A percentile compares a stretch with the other conserved stretches of the same genome.
Evolutionary conservation across 2,329 filamentous ascomycete species (phyloP).

Genomic region (Fusarium metavorans): DNA sequence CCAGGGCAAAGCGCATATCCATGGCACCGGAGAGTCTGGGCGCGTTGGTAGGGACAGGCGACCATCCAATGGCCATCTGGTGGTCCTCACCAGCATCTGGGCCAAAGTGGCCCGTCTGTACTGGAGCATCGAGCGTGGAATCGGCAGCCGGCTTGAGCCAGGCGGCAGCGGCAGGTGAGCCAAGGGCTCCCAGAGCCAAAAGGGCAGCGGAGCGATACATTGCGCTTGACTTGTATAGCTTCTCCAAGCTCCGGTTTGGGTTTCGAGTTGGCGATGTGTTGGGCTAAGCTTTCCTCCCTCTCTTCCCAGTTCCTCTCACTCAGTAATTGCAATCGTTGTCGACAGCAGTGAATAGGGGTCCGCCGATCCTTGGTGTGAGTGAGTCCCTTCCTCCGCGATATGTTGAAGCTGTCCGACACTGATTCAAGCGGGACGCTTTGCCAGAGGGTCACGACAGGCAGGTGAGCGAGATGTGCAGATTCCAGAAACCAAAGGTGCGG

Average conservation of each 20-base stretch:
- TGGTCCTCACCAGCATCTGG: conserved; percentile 29
- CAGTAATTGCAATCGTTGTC: background rate
- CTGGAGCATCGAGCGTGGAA: conserved; percentile 46
- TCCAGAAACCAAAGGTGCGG: background rate
- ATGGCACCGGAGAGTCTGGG: conserved; percentile 47
- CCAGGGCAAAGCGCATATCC: conserved; percentile 45
- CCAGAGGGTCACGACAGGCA: conserved; percentile 1
- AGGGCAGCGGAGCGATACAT: conserved; percentile 39
- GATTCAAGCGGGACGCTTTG: conserved; percentile 5
- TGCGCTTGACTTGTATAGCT: background rate
- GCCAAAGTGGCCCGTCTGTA: conserved; percentile 38
- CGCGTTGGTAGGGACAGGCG: conserved; percentile 48
- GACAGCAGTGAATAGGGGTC: conserved; percentile 4
- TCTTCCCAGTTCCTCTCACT: background rate
- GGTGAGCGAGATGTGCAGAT: background rate
- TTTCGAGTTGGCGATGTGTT: background rate
- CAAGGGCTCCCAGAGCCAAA: conserved; percentile 42
- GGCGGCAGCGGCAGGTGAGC: conserved; percentile 36
- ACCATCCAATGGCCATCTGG: conserved; percentile 47
- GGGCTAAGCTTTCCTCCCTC: background rate
- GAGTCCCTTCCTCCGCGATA: conserved; percentile 1
- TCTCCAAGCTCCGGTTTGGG: background rate
- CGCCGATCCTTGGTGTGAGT: conserved; percentile 4
- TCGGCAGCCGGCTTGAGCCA: conserved; percentile 42
- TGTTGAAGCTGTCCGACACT: conserved; percentile 24